Evolutionary conservation across 441 rosid genomes (phyloP).

Genomic region (Gossypium gossypioides): DNA sequence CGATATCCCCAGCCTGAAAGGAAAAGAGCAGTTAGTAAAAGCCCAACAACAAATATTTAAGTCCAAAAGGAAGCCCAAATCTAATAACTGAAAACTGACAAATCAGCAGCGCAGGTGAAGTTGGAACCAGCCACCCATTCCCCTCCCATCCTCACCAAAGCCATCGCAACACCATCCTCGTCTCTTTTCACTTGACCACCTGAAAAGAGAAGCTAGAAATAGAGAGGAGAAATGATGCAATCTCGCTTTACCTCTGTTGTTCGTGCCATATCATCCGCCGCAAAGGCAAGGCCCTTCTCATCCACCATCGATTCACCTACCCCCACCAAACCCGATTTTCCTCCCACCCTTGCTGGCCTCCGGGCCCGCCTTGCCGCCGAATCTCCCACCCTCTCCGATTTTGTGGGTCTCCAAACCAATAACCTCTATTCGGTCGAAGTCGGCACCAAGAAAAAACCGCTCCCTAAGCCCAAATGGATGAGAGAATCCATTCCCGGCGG

Average conservation of each 20-base stretch:
- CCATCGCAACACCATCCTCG: neutral
- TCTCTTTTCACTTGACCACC: neutral
- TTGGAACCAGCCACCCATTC: neutral
- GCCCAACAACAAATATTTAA: neutral
- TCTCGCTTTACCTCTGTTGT: slow-evolving; percentile 20
- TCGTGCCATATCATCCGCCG: slow-evolving; percentile 20
- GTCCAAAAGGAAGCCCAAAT: neutral
- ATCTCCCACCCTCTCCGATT: slow-evolving; percentile 55
- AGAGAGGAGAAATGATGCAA: neutral
- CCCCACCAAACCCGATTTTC: slow-evolving; percentile 30
- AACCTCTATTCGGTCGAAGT: slow-evolving; percentile 73
- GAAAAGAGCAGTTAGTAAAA: neutral
- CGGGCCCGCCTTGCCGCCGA: slow-evolving; percentile 78
- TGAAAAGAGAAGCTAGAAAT: neutral
- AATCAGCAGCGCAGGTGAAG: neutral
- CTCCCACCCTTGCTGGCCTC: slow-evolving; percentile 58
- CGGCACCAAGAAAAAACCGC: slow-evolving; percentile 88
- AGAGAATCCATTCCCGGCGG: slow-evolving; percentile 84
- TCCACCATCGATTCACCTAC: slow-evolving; percentile 27
- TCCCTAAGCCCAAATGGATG: slow-evolving; percentile 99
- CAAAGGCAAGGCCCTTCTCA: slow-evolving; percentile 20
- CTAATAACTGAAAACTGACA: neutral
- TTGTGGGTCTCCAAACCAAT: slow-evolving; percentile 33
- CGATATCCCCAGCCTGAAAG: neutral
- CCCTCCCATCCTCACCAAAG: no score